Evolutionary conservation across 441 rosid genomes (phyloP).

Genomic region (Populus hybrid): DNA sequence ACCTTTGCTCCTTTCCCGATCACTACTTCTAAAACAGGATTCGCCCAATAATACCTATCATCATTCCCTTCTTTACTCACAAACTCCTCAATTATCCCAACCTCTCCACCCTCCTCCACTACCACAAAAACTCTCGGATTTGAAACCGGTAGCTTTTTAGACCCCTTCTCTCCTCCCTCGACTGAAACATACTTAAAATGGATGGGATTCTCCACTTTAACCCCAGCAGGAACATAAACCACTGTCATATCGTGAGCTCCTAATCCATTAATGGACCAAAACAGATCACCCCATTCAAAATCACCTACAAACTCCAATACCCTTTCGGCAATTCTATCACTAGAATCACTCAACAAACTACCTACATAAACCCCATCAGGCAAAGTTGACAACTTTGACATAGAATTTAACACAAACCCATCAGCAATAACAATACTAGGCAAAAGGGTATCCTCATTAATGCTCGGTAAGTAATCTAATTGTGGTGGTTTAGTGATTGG

Average conservation of each 20-base stretch:
- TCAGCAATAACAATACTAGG: constrained; percentile 58
- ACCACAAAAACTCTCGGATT: constrained; percentile 84
- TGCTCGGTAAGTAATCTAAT: constrained; percentile 20
- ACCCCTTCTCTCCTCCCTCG: constrained; percentile 52
- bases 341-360: constrained; percentile 44
- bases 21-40: constrained; percentile 75
- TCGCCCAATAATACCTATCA: constrained; percentile 63
- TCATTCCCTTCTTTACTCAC: constrained; percentile 39
- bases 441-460: constrained; percentile 40
- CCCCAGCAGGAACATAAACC: constrained; percentile 74
- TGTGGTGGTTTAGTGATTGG: constrained; percentile 55
- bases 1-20: constrained; percentile 61
- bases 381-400: constrained; percentile 44
- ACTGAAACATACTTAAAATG: constrained; percentile 66
- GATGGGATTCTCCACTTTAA: constrained; percentile 61
- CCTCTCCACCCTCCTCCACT: constrained; percentile 85
- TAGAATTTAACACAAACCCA: constrained; percentile 57
- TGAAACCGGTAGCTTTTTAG: constrained; percentile 65
- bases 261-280: constrained; percentile 84
- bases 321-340: constrained; percentile 39
- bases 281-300: constrained; percentile 74
- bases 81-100: constrained; percentile 80
- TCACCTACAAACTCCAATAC: constrained; percentile 43
- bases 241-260: constrained; percentile 88
- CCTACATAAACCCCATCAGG: constrained; percentile 76